phyloP scores from a whole-genome alignment of 257 asterid species.

The Solanum ossicruentum region DNA sequence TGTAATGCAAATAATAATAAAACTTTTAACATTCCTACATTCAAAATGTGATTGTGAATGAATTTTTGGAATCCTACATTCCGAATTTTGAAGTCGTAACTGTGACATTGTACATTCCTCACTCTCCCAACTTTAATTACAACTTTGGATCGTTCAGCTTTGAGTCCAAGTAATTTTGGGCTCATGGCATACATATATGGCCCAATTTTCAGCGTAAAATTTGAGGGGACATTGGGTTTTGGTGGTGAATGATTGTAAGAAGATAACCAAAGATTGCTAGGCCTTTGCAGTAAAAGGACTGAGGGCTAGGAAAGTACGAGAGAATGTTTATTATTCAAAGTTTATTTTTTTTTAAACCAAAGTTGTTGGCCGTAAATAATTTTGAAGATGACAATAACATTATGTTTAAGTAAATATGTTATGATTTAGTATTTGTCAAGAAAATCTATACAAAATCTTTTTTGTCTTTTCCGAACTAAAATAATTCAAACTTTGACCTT shows the following conservation, averaged over 20 bases:
- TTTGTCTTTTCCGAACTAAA: not conserved
- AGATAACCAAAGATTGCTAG: not conserved
- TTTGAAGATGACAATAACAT: not conserved
- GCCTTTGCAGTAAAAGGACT: not conserved
- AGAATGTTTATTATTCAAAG: not conserved
- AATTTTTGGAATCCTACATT: not conserved
- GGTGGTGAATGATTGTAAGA: not conserved
- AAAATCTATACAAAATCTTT: not conserved
- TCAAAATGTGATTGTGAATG: not conserved
- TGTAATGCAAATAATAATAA: not conserved
- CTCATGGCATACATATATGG: constrained; percentile 18
- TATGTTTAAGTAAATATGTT: not conserved
- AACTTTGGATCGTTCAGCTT: too few relatives aligned
- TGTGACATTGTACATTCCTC: not conserved
- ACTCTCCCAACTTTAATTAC: too few relatives aligned
- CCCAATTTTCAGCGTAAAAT: constrained; percentile 10
- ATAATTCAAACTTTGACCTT: not conserved
- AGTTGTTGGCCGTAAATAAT: too few relatives aligned
- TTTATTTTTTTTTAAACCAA: too few relatives aligned
- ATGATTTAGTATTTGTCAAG: not conserved
- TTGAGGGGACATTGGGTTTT: not conserved
- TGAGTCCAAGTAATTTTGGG: not conserved
- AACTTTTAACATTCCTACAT: not conserved
- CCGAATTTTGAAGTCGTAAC: not conserved
- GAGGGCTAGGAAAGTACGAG: too few relatives aligned